A percentile compares a stretch with the other conserved stretches of the same genome.
Conservation (phyloP, 495 filamentous ascomycete genomes). For the Penicillium silybi region DNA sequence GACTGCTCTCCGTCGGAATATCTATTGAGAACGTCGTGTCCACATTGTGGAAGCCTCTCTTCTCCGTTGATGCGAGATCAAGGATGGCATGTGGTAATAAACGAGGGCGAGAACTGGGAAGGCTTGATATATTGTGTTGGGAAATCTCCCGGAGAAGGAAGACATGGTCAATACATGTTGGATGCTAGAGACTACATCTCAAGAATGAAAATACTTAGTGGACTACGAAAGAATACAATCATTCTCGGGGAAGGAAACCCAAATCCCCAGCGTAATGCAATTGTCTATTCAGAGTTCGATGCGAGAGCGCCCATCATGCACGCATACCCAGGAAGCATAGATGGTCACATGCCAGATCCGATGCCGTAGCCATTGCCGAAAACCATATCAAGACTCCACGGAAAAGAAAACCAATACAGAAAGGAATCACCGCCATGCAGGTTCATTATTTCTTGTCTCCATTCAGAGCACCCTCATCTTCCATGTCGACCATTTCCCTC, state of each 20-base stretch:
- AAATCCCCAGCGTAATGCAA: constrained; percentile 14
- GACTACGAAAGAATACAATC: background rate
- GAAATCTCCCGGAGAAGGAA: too few species aligned
- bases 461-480: constrained; percentile 36
- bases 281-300: constrained; percentile 22
- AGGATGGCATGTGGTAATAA: too few species aligned
- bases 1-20: background rate
- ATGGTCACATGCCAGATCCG: constrained; percentile 11
- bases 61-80: too few species aligned
- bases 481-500: constrained; percentile 46
- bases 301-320: constrained; percentile 13
- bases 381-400: constrained; percentile 17
- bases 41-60: too few species aligned
- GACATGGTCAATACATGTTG: too few species aligned
- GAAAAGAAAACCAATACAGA: background rate
- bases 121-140: too few species aligned
- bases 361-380: constrained; percentile 16
- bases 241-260: background rate
- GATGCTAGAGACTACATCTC: background rate
- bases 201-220: background rate
- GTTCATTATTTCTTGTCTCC: constrained; percentile 26
- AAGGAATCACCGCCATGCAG: constrained; percentile 21
- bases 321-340: constrained; percentile 17
- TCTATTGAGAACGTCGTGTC: background rate
- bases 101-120: too few species aligned